Base-by-base conservation (phyloP, 2,329 filamentous ascomycete species). In the Calonectria fujianensis region DNA sequence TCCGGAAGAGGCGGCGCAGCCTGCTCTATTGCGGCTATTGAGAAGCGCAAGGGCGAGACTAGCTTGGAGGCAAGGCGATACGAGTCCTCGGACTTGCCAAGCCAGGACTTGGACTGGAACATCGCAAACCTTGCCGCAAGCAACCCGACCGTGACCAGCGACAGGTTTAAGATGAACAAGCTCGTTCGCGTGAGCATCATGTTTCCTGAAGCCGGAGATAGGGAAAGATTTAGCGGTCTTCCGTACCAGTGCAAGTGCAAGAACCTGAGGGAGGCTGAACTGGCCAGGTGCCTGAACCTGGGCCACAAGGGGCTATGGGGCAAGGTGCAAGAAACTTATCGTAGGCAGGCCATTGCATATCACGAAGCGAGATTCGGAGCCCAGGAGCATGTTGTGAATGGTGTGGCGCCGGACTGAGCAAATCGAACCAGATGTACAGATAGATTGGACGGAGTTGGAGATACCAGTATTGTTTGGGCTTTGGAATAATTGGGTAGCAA, bases 131-230 rank as follows among this genome's bases (percentile, higher is more conserved):
- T 84, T 9, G 82, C 83, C 1, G 72, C 81, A 31, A 82, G 79
- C 48, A 81, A 82, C 52, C 80, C 80, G 24, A 66, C 74, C 16
- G 77, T 80, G n/a, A 78, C 74, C 1, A 79, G 69, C 20, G 64
- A 73, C 24, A 72, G 50, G n/a, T 69, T 64, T 20, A 72, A 65
- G 35, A 79, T 83, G 81, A 74, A 75, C 32, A 80, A 79, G 29
- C 77, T 84, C 35, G 78, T 78, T 41, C 80, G 83, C 10, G 65
- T 84, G n/a, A 84, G 82, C 76, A 81, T 84, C 72, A 77, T 78
- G 65, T 84, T 84, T 59, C 75, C 80, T 4, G 75, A 75, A 0
- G 18, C 79, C 16, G 50, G 61, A 4, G 73, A 75, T 3, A 77
- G 83, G 32, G 78, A 75, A 6, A 70, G 35, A 29, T 84, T 84